phyloP scores from a whole-genome alignment of 1,139 yeast genomes.

The Schwanniomyces etchellsii region DNA sequence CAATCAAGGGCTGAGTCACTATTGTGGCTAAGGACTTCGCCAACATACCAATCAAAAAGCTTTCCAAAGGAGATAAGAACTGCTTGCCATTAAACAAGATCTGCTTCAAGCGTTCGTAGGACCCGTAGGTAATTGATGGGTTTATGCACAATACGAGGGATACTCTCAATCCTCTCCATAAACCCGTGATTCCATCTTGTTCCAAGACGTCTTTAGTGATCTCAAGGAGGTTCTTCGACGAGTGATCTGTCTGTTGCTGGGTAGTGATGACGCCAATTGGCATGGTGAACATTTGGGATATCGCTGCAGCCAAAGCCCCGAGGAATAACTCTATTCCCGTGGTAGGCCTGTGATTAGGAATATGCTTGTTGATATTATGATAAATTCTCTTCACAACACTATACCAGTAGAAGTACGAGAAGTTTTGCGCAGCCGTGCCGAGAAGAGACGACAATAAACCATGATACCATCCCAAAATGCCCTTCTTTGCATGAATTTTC shows the following conservation, averaged over 20 bases:
- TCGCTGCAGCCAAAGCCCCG: constrained; percentile 82
- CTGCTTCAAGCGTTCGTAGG: constrained; percentile 65
- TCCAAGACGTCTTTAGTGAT: constrained; percentile 51
- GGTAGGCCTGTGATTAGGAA: constrained; percentile 37
- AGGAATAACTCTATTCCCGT: constrained; percentile 70
- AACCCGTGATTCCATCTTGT: constrained; percentile 68
- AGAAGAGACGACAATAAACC: constrained; percentile 67
- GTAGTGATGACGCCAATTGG: constrained; percentile 83
- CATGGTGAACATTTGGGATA: constrained; percentile 77
- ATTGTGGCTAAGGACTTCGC: constrained; percentile 80
- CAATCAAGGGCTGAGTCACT: constrained; percentile 79
- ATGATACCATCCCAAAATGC: constrained; percentile 68
- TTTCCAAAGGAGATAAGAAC: constrained; percentile 57
- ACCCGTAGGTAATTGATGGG: constrained; percentile 85
- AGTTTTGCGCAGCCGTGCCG: constrained; percentile 76
- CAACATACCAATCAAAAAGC: constrained; percentile 69
- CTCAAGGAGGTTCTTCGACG: constrained; percentile 30
- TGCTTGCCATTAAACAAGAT: constrained; percentile 43
- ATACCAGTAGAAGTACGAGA: constrained; percentile 86
- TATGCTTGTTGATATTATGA: constrained; percentile 35
- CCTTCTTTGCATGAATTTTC: constrained; percentile 54
- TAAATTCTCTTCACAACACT: constrained; percentile 63
- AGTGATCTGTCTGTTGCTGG: constrained; percentile 59
- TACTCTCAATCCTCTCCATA: constrained; percentile 84
- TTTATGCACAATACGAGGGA: constrained; percentile 73